phyloP scores from a whole-genome alignment of 257 asterid species.

The Phtheirospermum japonicum region DNA sequence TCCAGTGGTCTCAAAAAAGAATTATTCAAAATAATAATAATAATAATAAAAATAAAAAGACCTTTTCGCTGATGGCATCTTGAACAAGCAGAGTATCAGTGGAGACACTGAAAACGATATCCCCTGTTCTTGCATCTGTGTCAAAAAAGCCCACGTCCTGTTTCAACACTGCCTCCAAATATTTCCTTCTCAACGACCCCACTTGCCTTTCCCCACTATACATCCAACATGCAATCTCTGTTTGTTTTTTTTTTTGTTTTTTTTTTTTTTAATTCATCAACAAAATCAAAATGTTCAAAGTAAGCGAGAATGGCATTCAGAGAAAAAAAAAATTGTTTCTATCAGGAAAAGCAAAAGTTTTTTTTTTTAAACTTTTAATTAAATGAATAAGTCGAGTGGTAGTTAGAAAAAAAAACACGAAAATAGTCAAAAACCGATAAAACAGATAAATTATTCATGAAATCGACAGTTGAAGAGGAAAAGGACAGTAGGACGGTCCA shows the following conservation, averaged over 20 bases:
- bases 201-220: constrained; percentile 93
- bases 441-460: constrained; percentile 26
- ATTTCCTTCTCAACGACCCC: constrained; percentile 78
- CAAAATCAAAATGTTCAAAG: too few relatives aligned
- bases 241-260: not conserved
- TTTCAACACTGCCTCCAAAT: constrained; percentile 88
- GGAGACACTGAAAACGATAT: constrained; percentile 91
- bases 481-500: constrained; percentile 76
- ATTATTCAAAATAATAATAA: not conserved
- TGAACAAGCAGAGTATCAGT: constrained; percentile 97
- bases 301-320: too few relatives aligned
- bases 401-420: too few relatives aligned
- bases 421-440: not conserved
- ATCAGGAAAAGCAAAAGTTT: too few relatives aligned
- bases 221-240: constrained; percentile 99
- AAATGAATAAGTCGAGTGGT: too few relatives aligned
- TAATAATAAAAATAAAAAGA: constrained; percentile 2
- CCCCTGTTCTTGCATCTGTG: constrained; percentile 98
- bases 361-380: too few relatives aligned
- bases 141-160: constrained; percentile 99
- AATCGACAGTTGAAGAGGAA: constrained; percentile 61
- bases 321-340: too few relatives aligned
- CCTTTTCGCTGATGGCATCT: constrained; percentile 99
- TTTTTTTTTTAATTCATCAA: too few relatives aligned
- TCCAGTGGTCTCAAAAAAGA: too few relatives aligned